Conservation (phyloP, 805 yeast genomes). For the Jamesozyma hellenica region DNA sequence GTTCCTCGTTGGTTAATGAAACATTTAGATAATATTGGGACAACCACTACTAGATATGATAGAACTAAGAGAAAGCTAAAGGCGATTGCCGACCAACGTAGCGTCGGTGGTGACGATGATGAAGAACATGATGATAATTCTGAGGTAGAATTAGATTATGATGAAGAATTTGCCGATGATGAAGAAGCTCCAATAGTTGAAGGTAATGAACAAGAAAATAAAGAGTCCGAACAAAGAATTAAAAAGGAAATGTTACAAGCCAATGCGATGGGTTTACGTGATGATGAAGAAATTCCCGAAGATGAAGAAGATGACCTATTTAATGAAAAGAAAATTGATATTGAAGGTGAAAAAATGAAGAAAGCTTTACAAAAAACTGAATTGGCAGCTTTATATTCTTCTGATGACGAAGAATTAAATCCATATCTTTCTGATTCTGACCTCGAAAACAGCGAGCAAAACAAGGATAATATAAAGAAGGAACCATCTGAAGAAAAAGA, state of each 20-base stretch:
- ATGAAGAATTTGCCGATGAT: slow-evolving; percentile 96
- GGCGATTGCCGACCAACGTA: slow-evolving; percentile 37
- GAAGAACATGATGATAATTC: slow-evolving; percentile 55
- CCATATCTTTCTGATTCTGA: slow-evolving; percentile 74
- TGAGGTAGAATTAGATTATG: slow-evolving; percentile 86
- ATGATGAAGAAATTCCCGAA: slow-evolving; percentile 47
- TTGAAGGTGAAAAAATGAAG: slow-evolving; percentile 79
- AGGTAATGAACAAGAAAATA: slow-evolving; percentile 90
- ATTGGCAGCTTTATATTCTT: slow-evolving; percentile 62
- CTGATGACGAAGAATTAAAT: slow-evolving; percentile 80
- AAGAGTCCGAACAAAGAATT: slow-evolving; percentile 73
- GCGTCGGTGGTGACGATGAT: slow-evolving; percentile 31
- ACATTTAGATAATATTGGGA: slow-evolving; percentile 60
- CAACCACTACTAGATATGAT: slow-evolving; percentile 41
- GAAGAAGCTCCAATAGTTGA: slow-evolving; percentile 98
- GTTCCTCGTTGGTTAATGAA: slow-evolving; percentile 95
- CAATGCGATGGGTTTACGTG: slow-evolving; percentile 55
- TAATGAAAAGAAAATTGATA: slow-evolving; percentile 70
- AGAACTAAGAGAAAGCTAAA: slow-evolving; percentile 38
- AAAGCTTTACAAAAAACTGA: slow-evolving; percentile 79
- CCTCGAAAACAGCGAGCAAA: slow-evolving; percentile 42
- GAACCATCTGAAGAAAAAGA: slow-evolving; percentile 31
- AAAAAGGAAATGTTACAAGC: slow-evolving; percentile 80
- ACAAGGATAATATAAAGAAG: slow-evolving; percentile 29
- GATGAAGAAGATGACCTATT: slow-evolving; percentile 66